Evolutionary conservation across 129 eudicot species (phyloP), one percentile per base, ranked within the genome.

Genomic region (Kitagawia praeruptora): DNA sequence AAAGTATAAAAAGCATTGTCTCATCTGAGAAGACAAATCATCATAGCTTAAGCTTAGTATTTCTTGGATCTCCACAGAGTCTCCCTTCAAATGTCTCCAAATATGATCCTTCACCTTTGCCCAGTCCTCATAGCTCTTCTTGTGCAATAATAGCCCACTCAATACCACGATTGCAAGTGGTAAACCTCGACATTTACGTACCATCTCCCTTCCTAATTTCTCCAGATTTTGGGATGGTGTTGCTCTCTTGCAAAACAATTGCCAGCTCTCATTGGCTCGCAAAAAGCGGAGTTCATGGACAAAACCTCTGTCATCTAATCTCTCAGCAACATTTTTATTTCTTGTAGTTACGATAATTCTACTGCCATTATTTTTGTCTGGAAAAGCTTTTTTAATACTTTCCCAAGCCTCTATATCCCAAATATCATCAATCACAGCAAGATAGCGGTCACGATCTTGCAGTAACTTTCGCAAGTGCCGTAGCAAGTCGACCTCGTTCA

Each of bases 401-500:
- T 70, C 75, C 75, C 75, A 34, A 34, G 75, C 75, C n/a, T 70
- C 25, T 14, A 38, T 38, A 18, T 38, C 46, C 75, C 75, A 70
- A 18, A 70, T 6, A 34, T 70, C 47, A 38, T 70, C 47, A 19
- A 84, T 31, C 23, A 84, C 82, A 0, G 75, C 76, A 21, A 84
- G 21, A 46, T 77, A 84, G 37, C 80, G 45, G 6, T n/a, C 28
- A 6, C 34, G 15, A 56, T 18, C 44, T 73, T 34, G 16, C 42
- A 70, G 7, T 44, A 64, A 25, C 16, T 42, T 23, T 1, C 21
- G 19, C 5, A 77, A 25, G 8, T 77, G 19, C 14, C 9, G 25
- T 8, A 8, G 53, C 49, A 82, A 75, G 21, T 51, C 56, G 4
- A 45, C 46, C 18, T 74, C 64, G 2, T 25, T 28, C 74, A 40